A percentile compares a stretch with the other conserved stretches of the same genome.
These are phyloP conservation scores for Rhizophagus sp. DNA, from an alignment of 192 early-diverging fungal genomes.

Conservation along the genomic window DNA sequence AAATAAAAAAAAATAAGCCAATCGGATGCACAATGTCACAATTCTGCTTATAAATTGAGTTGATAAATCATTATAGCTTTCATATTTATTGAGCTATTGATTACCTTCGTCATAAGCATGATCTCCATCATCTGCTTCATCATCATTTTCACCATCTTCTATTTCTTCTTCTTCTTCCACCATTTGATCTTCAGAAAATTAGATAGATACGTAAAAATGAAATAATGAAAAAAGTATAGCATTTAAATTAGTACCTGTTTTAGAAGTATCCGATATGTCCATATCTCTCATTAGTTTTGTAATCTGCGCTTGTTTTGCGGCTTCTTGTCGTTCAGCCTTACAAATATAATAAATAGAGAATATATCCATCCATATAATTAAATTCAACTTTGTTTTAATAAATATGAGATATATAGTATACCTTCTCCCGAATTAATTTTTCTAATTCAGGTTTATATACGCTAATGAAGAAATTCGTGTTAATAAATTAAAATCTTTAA, in stretches of 20 bases:
- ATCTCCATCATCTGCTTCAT: constrained; percentile 40
- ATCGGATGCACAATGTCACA: too few species aligned
- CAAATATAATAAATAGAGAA: neutral
- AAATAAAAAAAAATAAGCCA: neutral
- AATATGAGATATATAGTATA: neutral
- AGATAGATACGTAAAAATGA: constrained; percentile 13
- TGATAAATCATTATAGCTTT: neutral
- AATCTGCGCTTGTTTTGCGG: constrained; percentile 71
- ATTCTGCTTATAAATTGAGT: too few species aligned
- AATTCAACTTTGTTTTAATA: neutral
- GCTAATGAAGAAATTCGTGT: constrained; percentile 23
- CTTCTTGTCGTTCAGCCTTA: constrained; percentile 53
- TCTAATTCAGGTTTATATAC: constrained; percentile 89
- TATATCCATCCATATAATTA: neutral
- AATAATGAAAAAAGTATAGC: neutral
- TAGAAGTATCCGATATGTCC: constrained; percentile 58
- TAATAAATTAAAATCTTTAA: constrained; percentile 1
- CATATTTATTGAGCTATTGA: too few species aligned
- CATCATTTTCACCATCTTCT: constrained; percentile 34
- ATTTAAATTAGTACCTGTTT: constrained; percentile 27
- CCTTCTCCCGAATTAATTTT: constrained; percentile 65
- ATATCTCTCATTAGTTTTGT: constrained; percentile 88
- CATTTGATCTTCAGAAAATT: constrained; percentile 36
- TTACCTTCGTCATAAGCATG: constrained; percentile 29
- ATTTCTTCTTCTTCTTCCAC: constrained; percentile 49